A percentile compares a stretch with the other conserved stretches of the same genome.
phyloP scores from a whole-genome alignment of 176 grass and related monocot genomes.

The Aegilops bicornis region DNA sequence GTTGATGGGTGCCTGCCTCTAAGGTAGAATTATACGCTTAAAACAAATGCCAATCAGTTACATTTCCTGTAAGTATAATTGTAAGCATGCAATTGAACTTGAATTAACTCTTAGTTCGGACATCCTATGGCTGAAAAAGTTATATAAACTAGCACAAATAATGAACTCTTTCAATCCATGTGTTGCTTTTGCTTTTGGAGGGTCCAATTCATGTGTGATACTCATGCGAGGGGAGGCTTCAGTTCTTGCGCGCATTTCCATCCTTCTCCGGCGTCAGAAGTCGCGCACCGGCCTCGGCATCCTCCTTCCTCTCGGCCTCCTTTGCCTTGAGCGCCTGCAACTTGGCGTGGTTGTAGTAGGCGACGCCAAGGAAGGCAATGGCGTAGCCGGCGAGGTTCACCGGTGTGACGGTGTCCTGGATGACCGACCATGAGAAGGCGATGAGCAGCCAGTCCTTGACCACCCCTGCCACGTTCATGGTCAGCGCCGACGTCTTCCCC shows the following conservation, averaged over 20 bases:
- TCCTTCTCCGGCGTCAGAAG: slow-evolving; percentile 38
- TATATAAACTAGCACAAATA: too few species aligned
- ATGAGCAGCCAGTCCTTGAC: slow-evolving; percentile 97
- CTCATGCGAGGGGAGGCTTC: neutral
- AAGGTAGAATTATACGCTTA: too few species aligned
- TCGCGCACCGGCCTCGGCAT: slow-evolving; percentile 41
- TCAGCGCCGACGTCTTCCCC: slow-evolving; percentile 89
- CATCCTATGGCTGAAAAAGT: too few species aligned
- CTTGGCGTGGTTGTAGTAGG: slow-evolving; percentile 94
- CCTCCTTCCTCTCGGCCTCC: slow-evolving; percentile 87
- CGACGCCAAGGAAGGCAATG: slow-evolving; percentile 88
- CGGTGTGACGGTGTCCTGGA: slow-evolving; percentile 78
- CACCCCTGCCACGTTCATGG: slow-evolving; percentile 93
- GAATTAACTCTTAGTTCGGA: too few species aligned
- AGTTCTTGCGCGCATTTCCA: slow-evolving; percentile 35
- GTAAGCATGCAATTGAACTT: too few species aligned
- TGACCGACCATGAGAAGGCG: slow-evolving; percentile 95
- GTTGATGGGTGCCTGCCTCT: too few species aligned
- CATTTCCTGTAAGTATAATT: too few species aligned
- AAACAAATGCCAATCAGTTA: too few species aligned
- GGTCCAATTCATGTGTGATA: too few species aligned
- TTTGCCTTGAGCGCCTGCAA: slow-evolving; percentile 94
- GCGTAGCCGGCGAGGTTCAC: slow-evolving; percentile 88
- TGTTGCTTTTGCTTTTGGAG: too few species aligned
- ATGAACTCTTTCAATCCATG: neutral